Conservation (phyloP, 441 rosid genomes). For the Brassica balearica region DNA sequence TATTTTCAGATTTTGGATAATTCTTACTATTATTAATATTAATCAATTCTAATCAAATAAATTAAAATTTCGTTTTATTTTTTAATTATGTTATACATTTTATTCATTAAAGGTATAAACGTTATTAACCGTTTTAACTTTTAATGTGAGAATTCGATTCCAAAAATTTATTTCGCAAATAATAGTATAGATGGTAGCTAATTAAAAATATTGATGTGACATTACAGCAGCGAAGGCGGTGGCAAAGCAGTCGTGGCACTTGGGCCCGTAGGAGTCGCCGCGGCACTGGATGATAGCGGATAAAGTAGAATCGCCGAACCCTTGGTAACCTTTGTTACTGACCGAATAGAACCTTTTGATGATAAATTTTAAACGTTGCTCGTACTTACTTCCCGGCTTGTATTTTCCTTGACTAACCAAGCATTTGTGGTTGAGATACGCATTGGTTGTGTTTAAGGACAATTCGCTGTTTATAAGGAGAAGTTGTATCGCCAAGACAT, state of each 20-base stretch:
- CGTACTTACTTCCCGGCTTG: slow-evolving; percentile 6
- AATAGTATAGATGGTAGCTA: too few species aligned
- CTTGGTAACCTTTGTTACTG: background rate
- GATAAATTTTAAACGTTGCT: background rate
- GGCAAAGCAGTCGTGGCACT: slow-evolving; percentile 10
- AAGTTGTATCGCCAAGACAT: background rate
- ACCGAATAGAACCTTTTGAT: background rate
- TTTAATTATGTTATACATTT: too few species aligned
- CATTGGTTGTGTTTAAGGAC: background rate
- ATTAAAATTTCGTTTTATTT: too few species aligned
- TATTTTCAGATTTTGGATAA: too few species aligned
- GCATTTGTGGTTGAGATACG: background rate
- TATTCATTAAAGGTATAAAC: too few species aligned
- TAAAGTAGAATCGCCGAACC: background rate
- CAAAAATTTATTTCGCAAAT: too few species aligned
- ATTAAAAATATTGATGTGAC: background rate
- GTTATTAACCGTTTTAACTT: too few species aligned
- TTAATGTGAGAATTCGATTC: too few species aligned
- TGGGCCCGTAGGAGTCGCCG: slow-evolving; percentile 1
- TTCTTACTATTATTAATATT: too few species aligned
- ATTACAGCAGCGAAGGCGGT: background rate
- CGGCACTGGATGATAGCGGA: background rate
- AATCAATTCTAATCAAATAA: too few species aligned
- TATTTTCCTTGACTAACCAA: background rate
- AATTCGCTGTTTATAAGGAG: slow-evolving; percentile 1